These are phyloP conservation scores for Euphorbia peplus DNA, from an alignment of 345 rosid genomes.

Conservation along the genomic window DNA sequence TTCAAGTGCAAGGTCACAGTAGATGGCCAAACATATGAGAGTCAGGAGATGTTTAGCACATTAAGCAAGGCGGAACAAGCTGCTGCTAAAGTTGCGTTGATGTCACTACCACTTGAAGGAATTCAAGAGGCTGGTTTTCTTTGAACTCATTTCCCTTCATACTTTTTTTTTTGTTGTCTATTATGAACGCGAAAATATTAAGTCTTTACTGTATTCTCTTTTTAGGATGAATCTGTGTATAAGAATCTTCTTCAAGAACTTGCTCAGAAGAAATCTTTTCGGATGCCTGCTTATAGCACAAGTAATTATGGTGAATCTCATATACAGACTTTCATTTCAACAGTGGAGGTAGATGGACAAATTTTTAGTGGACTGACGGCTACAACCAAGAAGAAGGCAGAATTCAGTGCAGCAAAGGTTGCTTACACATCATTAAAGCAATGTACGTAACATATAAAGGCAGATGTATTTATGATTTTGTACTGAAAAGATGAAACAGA, in stretches of 20 bases:
- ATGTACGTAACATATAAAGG: slow-evolving; percentile 23
- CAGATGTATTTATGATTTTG: background rate
- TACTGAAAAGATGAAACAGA: background rate
- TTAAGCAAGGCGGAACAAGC: slow-evolving; percentile 60
- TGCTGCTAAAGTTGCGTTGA: slow-evolving; percentile 60
- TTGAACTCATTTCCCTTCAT: background rate
- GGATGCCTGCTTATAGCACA: slow-evolving; percentile 48
- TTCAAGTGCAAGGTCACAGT: slow-evolving; percentile 50
- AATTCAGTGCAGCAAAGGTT: slow-evolving; percentile 64
- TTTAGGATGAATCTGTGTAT: slow-evolving; percentile 45
- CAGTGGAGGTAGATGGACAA: slow-evolving; percentile 43
- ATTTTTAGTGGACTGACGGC: slow-evolving; percentile 43
- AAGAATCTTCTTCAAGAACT: slow-evolving; percentile 63
- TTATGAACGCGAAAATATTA: background rate
- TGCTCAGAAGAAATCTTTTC: slow-evolving; percentile 39
- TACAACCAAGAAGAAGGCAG: slow-evolving; percentile 58
- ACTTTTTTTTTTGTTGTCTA: background rate
- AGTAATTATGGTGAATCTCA: slow-evolving; percentile 46
- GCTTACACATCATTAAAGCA: slow-evolving; percentile 45
- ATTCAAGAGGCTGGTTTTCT: slow-evolving; percentile 38
- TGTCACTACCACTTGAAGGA: slow-evolving; percentile 28
- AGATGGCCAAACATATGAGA: slow-evolving; percentile 41
- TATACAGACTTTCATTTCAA: slow-evolving; percentile 41
- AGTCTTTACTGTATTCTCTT: background rate
- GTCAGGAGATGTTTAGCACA: slow-evolving; percentile 38